Conservation (phyloP, 331 rosid species). For the Prunus yedoensis region DNA sequence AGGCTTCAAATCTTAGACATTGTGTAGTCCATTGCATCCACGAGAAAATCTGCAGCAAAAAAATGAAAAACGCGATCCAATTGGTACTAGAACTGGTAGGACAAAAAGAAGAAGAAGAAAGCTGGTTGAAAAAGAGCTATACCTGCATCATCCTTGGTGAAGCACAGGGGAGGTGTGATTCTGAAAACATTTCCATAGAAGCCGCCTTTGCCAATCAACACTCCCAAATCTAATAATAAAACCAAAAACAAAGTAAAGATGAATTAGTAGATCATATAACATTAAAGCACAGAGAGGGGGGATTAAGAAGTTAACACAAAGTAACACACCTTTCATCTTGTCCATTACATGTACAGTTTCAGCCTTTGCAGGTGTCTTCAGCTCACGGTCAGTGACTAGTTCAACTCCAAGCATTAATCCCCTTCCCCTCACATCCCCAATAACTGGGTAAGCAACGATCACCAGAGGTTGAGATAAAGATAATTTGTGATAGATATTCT, state of each 20-base stretch:
- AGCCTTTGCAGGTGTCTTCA: slow-evolving; percentile 81
- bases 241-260: background rate
- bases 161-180: slow-evolving; percentile 90
- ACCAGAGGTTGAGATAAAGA: background rate
- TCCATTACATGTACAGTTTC: slow-evolving; percentile 74
- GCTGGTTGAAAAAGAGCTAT: slow-evolving; percentile 1
- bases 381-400: slow-evolving; percentile 70
- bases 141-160: slow-evolving; percentile 94
- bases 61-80: background rate
- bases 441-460: slow-evolving; percentile 43
- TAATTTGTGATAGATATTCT: background rate
- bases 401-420: slow-evolving; percentile 93
- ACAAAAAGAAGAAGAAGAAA: background rate
- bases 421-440: slow-evolving; percentile 91
- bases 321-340: slow-evolving; percentile 66
- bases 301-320: slow-evolving; percentile 13
- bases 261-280: background rate
- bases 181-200: slow-evolving; percentile 86
- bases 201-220: slow-evolving; percentile 87
- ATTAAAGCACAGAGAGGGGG: background rate
- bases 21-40: slow-evolving; percentile 71
- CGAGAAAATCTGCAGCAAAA: slow-evolving; percentile 74
- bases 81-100: background rate
- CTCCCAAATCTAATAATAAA: slow-evolving; percentile 64
- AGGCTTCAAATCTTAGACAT: slow-evolving; percentile 58